Base-by-base conservation (phyloP, 2,329 filamentous ascomycete species). In the Boeremia exigua region DNA sequence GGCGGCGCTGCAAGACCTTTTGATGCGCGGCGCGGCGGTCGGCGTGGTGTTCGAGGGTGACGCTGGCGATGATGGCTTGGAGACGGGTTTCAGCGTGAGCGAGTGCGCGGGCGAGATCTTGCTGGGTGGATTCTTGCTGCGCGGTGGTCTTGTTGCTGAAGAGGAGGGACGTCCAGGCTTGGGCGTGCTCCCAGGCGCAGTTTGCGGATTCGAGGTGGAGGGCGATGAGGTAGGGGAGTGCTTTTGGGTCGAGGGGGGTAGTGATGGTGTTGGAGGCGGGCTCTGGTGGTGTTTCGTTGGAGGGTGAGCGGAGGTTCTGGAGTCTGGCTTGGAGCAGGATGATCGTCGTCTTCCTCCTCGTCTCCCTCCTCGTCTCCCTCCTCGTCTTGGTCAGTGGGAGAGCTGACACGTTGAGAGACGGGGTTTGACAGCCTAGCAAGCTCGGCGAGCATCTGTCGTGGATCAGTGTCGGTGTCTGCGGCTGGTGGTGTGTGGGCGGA, bases 141-240 rank as follows among this genome's bases (percentile, higher is more conserved):
- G 56, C 57, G 19, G 43, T 17, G 15, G 50, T 38, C 4, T 45
- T 47, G 12, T 28, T 47, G 45, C 58, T 54, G 54, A 61, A 66
- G 8, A 65, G 44, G 25, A 59, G 60, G 4, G 40, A 56, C 4
- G 58, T 60, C 62, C 62, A 62, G 2, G 34, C 46, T 25, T 52
- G 48, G 12, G 48, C 46, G 3, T 56, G 9, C 10, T 65, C 56
- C 60, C 59, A 66, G 10, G 49, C 32, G 32, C 9, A 45, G 3
- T 44, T 49, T 5, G 51, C 44, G 15, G 36, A 32, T 43, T 65
- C 68, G 6, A 68, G 50, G 10, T 54, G 50, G 8, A 66, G 42
- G 7, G 61, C 59, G 11, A 63, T 36, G 9, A 23, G 23, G 25
- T 59, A 56, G 9, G 40, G 47, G 7, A 54, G 38, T 5, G 25